Evolutionary conservation across 2,329 filamentous ascomycete species (phyloP), one percentile per base, ranked within the genome.

Genomic region (Fusarium concolor): DNA sequence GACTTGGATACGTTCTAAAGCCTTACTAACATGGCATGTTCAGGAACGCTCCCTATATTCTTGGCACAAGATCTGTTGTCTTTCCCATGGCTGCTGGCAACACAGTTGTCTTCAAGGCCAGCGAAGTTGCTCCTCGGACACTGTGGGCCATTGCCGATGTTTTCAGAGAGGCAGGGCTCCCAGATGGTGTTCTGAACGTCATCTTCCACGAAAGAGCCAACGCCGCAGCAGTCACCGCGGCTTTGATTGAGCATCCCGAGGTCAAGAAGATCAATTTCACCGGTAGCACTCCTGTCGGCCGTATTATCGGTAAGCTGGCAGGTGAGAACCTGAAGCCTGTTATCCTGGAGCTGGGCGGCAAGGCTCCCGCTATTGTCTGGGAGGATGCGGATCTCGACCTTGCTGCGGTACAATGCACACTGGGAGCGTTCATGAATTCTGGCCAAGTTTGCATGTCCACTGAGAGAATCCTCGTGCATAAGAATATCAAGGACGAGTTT

Each of bases 381-480:
- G 89, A 92, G 50, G 93, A 97, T 77, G 93, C 93, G 15, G 87
- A 97, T 73, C 76, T 97, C 39, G 85, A 91, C 29, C 83, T 87
- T 24, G 92, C 93, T 0, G 93, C 92, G 0, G 77, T 83, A 14
- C 86, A 89, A 71, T 92, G 90, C 70, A 88, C 88, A 0, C 76
- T 91, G 2, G 93, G 92, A 5, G 84, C 92, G 0, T 94, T 94
- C 75, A 74, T 93, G 62, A 87, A 95, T 76, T 83, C 83, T 3
- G 93, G 93, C 0, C 93, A 97, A 80, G 88, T 96, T 44, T 96
- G 93, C 83, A 96, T 96, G 92, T 86, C 86, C 18, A 96, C 93
- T 0, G 93, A 96, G 79, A 87, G 89, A 28, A 90, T 96, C 31
- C 72, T 89, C 10, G 84, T 89, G 5, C 86, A 88, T 76, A 80